Base-by-base conservation (phyloP, 257 asterid species). In the Schizonepeta tenuifolia region DNA sequence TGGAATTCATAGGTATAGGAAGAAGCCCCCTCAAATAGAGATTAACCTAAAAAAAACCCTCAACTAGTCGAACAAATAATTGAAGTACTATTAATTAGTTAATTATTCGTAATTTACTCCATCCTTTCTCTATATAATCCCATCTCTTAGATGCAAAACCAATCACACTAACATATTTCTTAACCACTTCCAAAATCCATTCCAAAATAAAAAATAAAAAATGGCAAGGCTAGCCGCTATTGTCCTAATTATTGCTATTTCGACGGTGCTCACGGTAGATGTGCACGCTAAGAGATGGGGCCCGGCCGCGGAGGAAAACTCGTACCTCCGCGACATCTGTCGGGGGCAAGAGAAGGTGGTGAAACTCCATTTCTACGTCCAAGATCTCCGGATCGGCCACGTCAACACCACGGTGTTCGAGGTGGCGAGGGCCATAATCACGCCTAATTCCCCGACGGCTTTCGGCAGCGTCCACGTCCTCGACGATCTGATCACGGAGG, bases 401-500 rank as follows among this genome's bases (percentile, higher is more conserved):
- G 14, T 26, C 0, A 77, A 65, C 14, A 2, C 51, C 14, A 74
- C 84, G 0, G 81, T 74, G 4, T 77, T 28, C 58, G 86, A 79
- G 71, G 84, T 84, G 9, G 89, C 83, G 0, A 74, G 67, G 0
- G 76, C 83, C 14, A 56, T 79, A 17, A 63, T 81, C 73, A 77
- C 86, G 8, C 0, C 75, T 0, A 54, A 10, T 0, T 81, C 84
- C 1, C 5, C 56, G 2, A 62, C 83, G 0, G 0, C 15, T 2
- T 84, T 84, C 33, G 88, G 86, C 6, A 73, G 51, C 18, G 74
- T 84, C 15, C 20, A 69, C 0, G 88, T 71, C 44, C 5, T 82
- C 20, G 88, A 84, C 24, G 84, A 76, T 38, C 75, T 67, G 9
- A 22, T 84, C 5, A 84, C 88, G 0, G 73, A 68, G 0, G 75